phyloP scores from a whole-genome alignment of 176 grass and related monocot species.

The Puccinellia tenuiflora region DNA sequence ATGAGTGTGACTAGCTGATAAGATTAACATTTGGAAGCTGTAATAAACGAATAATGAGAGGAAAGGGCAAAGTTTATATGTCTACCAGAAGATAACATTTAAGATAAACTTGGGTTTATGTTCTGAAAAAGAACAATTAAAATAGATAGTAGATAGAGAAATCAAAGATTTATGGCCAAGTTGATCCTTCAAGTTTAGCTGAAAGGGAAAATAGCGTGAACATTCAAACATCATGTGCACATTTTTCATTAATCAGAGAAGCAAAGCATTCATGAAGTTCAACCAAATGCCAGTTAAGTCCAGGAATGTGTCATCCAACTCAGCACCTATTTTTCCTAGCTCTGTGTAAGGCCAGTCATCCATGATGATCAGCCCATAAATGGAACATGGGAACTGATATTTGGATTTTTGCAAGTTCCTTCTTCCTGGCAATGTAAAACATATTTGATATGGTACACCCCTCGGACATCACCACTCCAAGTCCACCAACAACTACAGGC shows the following conservation, averaged over 20 bases:
- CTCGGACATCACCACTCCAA: too few relatives aligned
- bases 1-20: background rate
- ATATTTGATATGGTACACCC: too few relatives aligned
- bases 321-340: background rate
- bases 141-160: conserved; percentile 4
- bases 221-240: background rate
- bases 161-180: background rate
- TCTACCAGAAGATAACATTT: background rate
- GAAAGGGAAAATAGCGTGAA: background rate
- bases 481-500: too few relatives aligned
- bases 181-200: background rate
- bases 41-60: background rate
- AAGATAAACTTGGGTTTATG: background rate
- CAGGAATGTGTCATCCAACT: background rate
- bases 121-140: background rate
- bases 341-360: background rate
- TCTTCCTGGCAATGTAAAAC: background rate
- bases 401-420: background rate
- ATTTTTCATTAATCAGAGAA: background rate
- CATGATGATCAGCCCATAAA: background rate
- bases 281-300: background rate
- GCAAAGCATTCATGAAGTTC: background rate
- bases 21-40: background rate
- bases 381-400: conserved; percentile 2
- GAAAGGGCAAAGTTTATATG: background rate